Conservation (phyloP, 768 basidiomycete species). For the Phlebiopsis gigantea region DNA sequence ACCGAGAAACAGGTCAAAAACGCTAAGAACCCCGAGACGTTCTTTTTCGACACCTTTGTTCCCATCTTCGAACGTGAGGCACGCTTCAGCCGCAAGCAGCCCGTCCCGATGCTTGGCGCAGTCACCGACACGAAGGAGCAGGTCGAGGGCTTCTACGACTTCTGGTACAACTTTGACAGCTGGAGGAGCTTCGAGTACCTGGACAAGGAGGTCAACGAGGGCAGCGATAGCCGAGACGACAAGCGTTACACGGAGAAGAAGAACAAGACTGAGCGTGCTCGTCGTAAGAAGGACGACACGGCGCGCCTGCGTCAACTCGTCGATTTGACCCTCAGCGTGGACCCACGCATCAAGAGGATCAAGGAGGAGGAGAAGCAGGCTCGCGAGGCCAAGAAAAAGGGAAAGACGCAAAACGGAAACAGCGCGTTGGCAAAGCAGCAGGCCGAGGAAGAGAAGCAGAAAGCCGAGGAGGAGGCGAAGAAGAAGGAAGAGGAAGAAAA, state of each 20-base stretch:
- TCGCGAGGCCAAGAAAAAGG: conserved; percentile 84
- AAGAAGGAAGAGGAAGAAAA: conserved; percentile 79
- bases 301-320: conserved; percentile 83
- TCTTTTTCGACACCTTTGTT: conserved; percentile 68
- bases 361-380: conserved; percentile 95
- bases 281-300: conserved; percentile 96
- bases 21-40: conserved; percentile 41
- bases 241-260: conserved; percentile 99
- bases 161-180: conserved; percentile 99
- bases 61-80: conserved; percentile 89
- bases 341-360: conserved; percentile 96
- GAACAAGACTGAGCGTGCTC: conserved; percentile 95
- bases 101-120: conserved; percentile 76
- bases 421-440: conserved; percentile 56
- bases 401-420: conserved; percentile 36
- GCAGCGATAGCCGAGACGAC: conserved; percentile 96
- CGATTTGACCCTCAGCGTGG: conserved; percentile 73
- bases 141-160: conserved; percentile 94
- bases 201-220: conserved; percentile 98
- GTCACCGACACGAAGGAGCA: conserved; percentile 68
- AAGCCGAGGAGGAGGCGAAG: conserved; percentile 47
- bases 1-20: conserved; percentile 53
- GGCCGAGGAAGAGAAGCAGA: conserved; percentile 66
- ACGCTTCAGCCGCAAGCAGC: conserved; percentile 84
- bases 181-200: conserved; percentile 98